A percentile compares a stretch with the other conserved stretches of the same genome.
These are phyloP conservation scores for Saccharomyces hybrid DNA, from an alignment of 1,139 yeast species.

Conservation along the genomic window DNA sequence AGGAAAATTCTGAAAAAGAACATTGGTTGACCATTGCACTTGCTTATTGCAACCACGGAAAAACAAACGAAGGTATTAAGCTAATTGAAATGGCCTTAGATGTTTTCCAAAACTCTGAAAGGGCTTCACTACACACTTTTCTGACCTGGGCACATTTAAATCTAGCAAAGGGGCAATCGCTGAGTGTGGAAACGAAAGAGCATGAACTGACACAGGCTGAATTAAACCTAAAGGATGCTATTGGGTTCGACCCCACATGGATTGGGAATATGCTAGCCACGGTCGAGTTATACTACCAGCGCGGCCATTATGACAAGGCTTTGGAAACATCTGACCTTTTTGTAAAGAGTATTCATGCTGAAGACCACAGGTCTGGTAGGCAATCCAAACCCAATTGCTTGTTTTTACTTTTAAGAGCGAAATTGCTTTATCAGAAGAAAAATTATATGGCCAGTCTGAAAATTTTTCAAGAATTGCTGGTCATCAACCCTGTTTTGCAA, in stretches of 20 bases:
- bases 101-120: constrained; percentile 36
- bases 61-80: constrained; percentile 53
- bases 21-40: constrained; percentile 81
- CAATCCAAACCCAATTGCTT: constrained; percentile 47
- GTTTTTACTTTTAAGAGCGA: constrained; percentile 83
- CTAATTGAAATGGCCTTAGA: constrained; percentile 57
- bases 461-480: constrained; percentile 73
- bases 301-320: constrained; percentile 56
- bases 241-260: constrained; percentile 38
- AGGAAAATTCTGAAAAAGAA: constrained; percentile 66
- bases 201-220: constrained; percentile 31
- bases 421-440: constrained; percentile 62
- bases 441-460: constrained; percentile 71
- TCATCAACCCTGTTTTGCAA: constrained; percentile 63
- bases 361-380: constrained; percentile 27
- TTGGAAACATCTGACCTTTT: constrained; percentile 53
- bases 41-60: constrained; percentile 64
- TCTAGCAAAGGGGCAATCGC: constrained; percentile 37
- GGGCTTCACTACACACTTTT: constrained; percentile 56
- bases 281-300: constrained; percentile 44
- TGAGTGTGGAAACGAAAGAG: constrained; percentile 24
- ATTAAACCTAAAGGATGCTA: constrained; percentile 33
- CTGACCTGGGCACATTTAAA: constrained; percentile 68
- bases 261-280: constrained; percentile 51
- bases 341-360: constrained; percentile 37